Conservation (phyloP, 1,139 yeast genomes). For the Saccharomyces uvarum region DNA sequence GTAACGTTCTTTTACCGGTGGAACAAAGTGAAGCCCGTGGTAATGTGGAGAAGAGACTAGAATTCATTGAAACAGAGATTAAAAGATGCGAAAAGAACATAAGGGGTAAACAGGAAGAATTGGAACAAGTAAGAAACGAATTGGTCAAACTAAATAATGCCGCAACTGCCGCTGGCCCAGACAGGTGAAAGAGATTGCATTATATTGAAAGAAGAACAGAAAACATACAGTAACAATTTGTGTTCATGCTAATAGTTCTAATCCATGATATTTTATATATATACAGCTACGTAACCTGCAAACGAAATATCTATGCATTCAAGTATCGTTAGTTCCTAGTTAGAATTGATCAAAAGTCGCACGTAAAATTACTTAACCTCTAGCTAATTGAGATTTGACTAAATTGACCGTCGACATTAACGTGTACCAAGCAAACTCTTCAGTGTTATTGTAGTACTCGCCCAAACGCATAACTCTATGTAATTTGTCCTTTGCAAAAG, state of each 20-base stretch:
- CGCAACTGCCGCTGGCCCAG: conserved; percentile 1
- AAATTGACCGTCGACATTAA: conserved; percentile 60
- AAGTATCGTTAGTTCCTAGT: background rate
- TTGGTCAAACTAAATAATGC: conserved; percentile 31
- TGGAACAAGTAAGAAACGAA: conserved; percentile 45
- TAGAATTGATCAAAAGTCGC: background rate
- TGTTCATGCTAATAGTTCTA: background rate
- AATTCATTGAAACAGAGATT: conserved; percentile 75
- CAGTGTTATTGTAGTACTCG: conserved; percentile 50
- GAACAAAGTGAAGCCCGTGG: conserved; percentile 71
- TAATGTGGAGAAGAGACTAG: conserved; percentile 82
- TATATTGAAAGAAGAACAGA: background rate
- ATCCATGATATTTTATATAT: background rate
- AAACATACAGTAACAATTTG: background rate
- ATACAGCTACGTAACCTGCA: background rate
- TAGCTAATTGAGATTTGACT: conserved; percentile 57
- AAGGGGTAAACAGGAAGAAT: conserved; percentile 41
- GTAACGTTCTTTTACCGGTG: conserved; percentile 87
- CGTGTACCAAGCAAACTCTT: conserved; percentile 72
- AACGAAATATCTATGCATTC: background rate
- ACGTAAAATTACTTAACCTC: conserved; percentile 40
- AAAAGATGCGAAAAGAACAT: conserved; percentile 57
- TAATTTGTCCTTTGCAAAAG: conserved; percentile 58
- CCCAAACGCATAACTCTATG: conserved; percentile 50
- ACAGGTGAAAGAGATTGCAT: background rate